Conservation (phyloP, 805 yeast species). For the Ogataea trehalophila region DNA sequence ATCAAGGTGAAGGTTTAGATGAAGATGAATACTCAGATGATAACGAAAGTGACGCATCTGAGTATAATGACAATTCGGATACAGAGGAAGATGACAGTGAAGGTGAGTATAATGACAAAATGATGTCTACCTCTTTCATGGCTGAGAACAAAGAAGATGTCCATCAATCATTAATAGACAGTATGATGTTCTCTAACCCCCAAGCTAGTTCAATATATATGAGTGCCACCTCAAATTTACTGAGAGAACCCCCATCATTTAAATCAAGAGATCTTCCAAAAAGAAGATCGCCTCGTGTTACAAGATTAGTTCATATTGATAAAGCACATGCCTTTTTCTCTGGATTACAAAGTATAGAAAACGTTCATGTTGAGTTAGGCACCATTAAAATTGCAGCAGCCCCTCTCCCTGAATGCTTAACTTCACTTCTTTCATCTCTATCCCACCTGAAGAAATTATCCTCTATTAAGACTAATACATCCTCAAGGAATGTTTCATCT, state of each 20-base stretch:
- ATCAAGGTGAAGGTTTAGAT: conserved; percentile 24
- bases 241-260: conserved; percentile 15
- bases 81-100: conserved; percentile 20
- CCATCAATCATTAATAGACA: conserved; percentile 38
- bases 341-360: conserved; percentile 35
- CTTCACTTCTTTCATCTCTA: conserved; percentile 35
- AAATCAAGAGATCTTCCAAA: neutral
- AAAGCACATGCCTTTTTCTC: conserved; percentile 39
- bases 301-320: conserved; percentile 32
- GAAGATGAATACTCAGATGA: conserved; percentile 5
- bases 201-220: conserved; percentile 71
- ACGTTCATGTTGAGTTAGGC: conserved; percentile 37
- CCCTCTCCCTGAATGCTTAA: conserved; percentile 38
- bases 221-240: conserved; percentile 68
- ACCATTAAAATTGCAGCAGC: conserved; percentile 38
- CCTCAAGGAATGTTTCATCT: conserved; percentile 10
- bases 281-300: conserved; percentile 5
- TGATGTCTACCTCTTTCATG: conserved; percentile 33
- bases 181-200: conserved; percentile 62
- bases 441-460: conserved; percentile 26
- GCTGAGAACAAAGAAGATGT: conserved; percentile 28
- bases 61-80: conserved; percentile 19
- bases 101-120: conserved; percentile 33
- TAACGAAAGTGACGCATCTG: conserved; percentile 6
- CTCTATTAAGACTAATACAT: neutral